These are phyloP conservation scores for Linnemannia schmuckeri DNA, from an alignment of 192 early-diverging fungal genomes.

Conservation along the genomic window DNA sequence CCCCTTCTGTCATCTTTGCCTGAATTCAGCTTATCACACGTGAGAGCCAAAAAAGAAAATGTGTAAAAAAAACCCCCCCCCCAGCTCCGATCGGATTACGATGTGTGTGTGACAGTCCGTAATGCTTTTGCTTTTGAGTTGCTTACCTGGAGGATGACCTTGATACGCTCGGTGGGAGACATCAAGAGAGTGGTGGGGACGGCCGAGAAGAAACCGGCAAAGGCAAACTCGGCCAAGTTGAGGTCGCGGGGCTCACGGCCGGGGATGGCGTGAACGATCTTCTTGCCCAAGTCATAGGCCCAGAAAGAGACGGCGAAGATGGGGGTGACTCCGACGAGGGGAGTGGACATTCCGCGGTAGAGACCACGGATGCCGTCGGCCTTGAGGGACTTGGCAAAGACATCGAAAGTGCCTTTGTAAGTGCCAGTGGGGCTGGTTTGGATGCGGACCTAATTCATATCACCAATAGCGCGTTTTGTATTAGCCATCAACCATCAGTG, in stretches of 20 bases:
- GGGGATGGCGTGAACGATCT: conserved; percentile 74
- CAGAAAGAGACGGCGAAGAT: conserved; percentile 97
- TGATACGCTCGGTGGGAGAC: conserved; percentile 96
- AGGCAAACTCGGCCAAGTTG: conserved; percentile 81
- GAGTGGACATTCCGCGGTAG: conserved; percentile 96
- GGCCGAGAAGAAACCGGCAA: conserved; percentile 96
- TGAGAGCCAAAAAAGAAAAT: conserved; percentile 9
- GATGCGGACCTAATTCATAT: conserved; percentile 77
- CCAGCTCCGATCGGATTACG: conserved; percentile 1
- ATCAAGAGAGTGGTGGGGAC: conserved; percentile 95
- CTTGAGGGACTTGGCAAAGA: conserved; percentile 90
- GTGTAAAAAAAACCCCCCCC: not conserved
- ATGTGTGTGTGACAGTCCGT: not conserved
- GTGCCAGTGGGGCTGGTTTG: conserved; percentile 86
- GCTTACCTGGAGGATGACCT: conserved; percentile 91
- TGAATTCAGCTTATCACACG: conserved; percentile 38
- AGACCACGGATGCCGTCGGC: conserved; percentile 92
- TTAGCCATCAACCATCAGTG: not conserved
- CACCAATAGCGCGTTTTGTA: not conserved
- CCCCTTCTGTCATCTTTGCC: conserved; percentile 4
- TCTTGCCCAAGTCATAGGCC: conserved; percentile 87
- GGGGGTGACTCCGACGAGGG: conserved; percentile 94
- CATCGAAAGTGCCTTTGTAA: conserved; percentile 92
- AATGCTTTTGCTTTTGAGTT: not conserved
- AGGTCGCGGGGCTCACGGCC: conserved; percentile 69